These are phyloP conservation scores for Starmera quercuum DNA, from an alignment of 805 yeast genomes.

Conservation along the genomic window DNA sequence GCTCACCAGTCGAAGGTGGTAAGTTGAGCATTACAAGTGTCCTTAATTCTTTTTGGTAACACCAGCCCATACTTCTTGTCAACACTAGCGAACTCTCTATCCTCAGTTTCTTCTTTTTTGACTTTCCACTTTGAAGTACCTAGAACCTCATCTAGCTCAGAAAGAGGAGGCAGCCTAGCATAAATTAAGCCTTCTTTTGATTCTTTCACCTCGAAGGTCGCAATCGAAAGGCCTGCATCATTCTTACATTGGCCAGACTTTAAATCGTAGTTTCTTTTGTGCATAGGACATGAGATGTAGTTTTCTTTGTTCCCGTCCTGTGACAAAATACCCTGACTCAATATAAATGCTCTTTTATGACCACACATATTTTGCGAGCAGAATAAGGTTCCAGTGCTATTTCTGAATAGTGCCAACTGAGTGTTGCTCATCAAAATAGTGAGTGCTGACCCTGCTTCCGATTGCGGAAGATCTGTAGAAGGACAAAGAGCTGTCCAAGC, in stretches of 20 bases:
- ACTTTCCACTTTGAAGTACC: constrained; percentile 29
- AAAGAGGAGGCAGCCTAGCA: constrained; percentile 23
- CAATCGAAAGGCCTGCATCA: constrained; percentile 23
- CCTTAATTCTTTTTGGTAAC: too few relatives aligned
- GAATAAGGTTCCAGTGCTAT: constrained; percentile 23
- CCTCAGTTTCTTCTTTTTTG: constrained; percentile 15
- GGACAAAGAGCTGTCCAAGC: constrained; percentile 22
- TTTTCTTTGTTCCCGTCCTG: constrained; percentile 23
- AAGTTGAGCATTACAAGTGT: too few relatives aligned
- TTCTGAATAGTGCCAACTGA: constrained; percentile 27
- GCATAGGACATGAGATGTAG: constrained; percentile 30
- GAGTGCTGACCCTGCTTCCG: constrained; percentile 24
- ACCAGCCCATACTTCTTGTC: too few relatives aligned
- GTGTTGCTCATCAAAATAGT: constrained; percentile 27
- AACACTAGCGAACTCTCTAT: too few relatives aligned
- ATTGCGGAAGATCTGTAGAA: constrained; percentile 19
- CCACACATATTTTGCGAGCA: constrained; percentile 35
- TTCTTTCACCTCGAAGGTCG: constrained; percentile 27
- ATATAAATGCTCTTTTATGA: constrained; percentile 30
- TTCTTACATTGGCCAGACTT: constrained; percentile 22
- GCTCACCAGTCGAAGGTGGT: too few relatives aligned
- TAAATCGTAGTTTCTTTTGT: constrained; percentile 25
- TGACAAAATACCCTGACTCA: constrained; percentile 27
- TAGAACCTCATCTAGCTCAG: constrained; percentile 26
- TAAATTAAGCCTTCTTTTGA: constrained; percentile 22